phyloP scores from a whole-genome alignment of 2,329 filamentous ascomycete genomes.

The Simplicillium sp. region DNA sequence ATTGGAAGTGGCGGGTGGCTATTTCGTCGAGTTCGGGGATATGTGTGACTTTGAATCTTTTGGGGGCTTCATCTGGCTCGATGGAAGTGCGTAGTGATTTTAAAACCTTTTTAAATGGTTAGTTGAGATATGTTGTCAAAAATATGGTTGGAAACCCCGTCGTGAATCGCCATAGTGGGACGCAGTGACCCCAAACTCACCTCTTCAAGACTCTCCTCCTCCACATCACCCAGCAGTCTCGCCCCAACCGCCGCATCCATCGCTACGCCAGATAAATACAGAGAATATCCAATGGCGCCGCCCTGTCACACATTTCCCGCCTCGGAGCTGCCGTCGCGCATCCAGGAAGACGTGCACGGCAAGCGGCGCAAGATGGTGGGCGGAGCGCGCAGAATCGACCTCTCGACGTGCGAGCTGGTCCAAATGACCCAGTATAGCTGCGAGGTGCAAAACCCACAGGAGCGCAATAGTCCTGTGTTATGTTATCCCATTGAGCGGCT shows the following conservation, averaged over 20 bases:
- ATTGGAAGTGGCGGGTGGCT: constrained; percentile 33
- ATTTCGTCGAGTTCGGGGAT: constrained; percentile 38
- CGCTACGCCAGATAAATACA: constrained; percentile 3
- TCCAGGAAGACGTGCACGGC: constrained; percentile 38
- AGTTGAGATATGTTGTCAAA: too few relatives aligned
- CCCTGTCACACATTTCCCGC: constrained; percentile 46
- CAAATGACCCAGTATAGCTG: constrained; percentile 54
- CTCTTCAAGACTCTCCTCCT: constrained; percentile 49
- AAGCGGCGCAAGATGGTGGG: constrained; percentile 41
- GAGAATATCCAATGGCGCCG: constrained; percentile 39
- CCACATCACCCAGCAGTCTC: constrained; percentile 43
- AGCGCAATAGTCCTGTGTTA: constrained; percentile 34
- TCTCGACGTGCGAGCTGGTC: constrained; percentile 45
- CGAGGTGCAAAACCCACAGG: constrained; percentile 37
- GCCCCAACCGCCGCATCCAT: constrained; percentile 35
- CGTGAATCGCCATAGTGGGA: background rate
- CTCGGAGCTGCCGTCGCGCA: constrained; percentile 35
- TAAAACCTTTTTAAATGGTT: too few relatives aligned
- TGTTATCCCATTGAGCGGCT: constrained; percentile 50
- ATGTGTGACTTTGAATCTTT: constrained; percentile 21
- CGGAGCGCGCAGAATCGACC: constrained; percentile 31
- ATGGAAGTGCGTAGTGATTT: background rate
- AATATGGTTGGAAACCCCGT: too few relatives aligned
- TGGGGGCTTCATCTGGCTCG: constrained; percentile 4
- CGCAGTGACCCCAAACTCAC: constrained; percentile 26